phyloP scores from a whole-genome alignment of 1,284 basidiomycete species.

The Flammula alnicola region DNA sequence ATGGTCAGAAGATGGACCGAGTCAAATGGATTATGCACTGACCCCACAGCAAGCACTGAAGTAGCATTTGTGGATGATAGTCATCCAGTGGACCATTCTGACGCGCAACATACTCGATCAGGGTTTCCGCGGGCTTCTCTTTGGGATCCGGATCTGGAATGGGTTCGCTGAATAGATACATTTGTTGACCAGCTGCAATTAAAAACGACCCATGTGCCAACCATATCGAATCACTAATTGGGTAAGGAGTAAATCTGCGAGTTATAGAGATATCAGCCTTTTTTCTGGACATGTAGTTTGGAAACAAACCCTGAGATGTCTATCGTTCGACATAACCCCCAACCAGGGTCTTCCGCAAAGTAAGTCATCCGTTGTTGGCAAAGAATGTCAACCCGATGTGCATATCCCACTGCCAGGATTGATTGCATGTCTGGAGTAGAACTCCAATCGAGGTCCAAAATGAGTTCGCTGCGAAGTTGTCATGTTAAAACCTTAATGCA shows the following conservation, averaged over 20 bases:
- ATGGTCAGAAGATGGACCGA: too few species aligned
- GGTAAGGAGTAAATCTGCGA: slow-evolving; percentile 70
- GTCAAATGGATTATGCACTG: too few species aligned
- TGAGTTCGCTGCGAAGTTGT: slow-evolving; percentile 49
- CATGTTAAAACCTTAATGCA: slow-evolving; percentile 13
- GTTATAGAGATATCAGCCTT: slow-evolving; percentile 10
- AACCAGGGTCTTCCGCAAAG: slow-evolving; percentile 80
- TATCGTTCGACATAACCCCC: slow-evolving; percentile 76
- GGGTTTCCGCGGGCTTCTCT: slow-evolving; percentile 44
- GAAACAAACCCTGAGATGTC: slow-evolving; percentile 65
- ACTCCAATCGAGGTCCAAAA: slow-evolving; percentile 89
- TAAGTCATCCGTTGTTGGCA: slow-evolving; percentile 91
- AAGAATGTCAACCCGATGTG: slow-evolving; percentile 77
- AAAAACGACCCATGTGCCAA: slow-evolving; percentile 79
- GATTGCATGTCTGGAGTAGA: slow-evolving; percentile 90
- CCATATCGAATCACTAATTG: slow-evolving; percentile 89
- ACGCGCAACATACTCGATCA: slow-evolving; percentile 83
- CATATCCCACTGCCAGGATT: slow-evolving; percentile 86
- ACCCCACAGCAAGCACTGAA: slow-evolving; percentile 95
- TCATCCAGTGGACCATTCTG: slow-evolving; percentile 86
- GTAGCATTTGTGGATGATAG: slow-evolving; percentile 89
- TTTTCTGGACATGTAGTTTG: slow-evolving; percentile 6
- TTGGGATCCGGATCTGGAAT: slow-evolving; percentile 24
- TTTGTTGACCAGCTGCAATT: slow-evolving; percentile 76
- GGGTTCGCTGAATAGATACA: slow-evolving; percentile 70